A percentile compares a stretch with the other conserved stretches of the same genome.
Evolutionary conservation across 2,329 filamentous ascomycete genomes (phyloP).

Genomic region (Talaromyces sp.): DNA sequence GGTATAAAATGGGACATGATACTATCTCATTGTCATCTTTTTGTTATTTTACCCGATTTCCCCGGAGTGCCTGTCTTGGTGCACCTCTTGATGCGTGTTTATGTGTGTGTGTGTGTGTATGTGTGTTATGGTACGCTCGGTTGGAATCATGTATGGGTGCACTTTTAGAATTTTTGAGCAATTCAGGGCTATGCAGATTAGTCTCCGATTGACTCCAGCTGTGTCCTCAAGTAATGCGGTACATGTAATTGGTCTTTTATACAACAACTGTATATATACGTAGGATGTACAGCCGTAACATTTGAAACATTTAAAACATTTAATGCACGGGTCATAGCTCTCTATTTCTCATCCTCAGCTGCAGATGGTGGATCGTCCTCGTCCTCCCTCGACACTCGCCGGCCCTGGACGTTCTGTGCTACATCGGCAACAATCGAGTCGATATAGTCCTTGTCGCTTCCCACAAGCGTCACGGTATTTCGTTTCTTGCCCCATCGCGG

Average conservation of each 20-base stretch:
- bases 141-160: constrained; percentile 12
- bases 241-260: background rate
- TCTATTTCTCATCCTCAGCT: constrained; percentile 13
- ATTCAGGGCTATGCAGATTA: constrained; percentile 2
- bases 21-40: background rate
- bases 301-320: too few relatives aligned
- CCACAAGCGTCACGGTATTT: constrained; percentile 88
- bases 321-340: background rate
- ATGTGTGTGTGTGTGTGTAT: constrained; percentile 6
- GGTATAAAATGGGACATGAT: background rate
- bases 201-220: background rate
- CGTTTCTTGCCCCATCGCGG: constrained; percentile 81
- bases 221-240: background rate
- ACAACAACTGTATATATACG: background rate
- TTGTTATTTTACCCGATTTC: constrained; percentile 5
- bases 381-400: constrained; percentile 63
- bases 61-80: background rate
- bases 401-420: constrained; percentile 67
- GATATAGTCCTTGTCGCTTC: constrained; percentile 66
- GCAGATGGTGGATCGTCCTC: constrained; percentile 53
- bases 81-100: background rate
- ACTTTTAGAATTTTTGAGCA: constrained; percentile 13
- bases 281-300: background rate
- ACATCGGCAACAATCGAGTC: constrained; percentile 76
- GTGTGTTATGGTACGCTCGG: constrained; percentile 8